These are phyloP conservation scores for Aspergillus bertholletiae DNA, from an alignment of 495 filamentous ascomycete genomes.

Conservation along the genomic window DNA sequence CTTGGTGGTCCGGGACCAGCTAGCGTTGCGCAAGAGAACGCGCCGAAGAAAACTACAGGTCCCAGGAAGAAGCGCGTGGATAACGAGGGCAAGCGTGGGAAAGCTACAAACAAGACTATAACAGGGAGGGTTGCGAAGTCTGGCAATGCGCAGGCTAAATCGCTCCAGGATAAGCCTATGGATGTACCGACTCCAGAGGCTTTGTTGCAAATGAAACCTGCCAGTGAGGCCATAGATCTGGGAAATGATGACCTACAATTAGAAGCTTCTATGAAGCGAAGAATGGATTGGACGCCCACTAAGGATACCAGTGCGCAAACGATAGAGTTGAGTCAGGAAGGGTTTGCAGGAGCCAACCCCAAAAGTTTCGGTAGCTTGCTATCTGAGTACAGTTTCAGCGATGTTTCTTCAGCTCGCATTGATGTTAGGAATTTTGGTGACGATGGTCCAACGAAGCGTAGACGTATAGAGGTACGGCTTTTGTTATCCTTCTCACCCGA, in stretches of 20 bases:
- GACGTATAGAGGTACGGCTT: conserved; percentile 37
- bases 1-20: neutral
- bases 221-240: conserved; percentile 9
- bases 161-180: conserved; percentile 11
- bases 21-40: conserved; percentile 12
- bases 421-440: conserved; percentile 9
- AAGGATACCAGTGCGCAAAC: conserved; percentile 14
- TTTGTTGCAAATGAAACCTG: neutral
- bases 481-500: neutral
- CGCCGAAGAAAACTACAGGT: conserved; percentile 14
- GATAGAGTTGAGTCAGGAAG: conserved; percentile 12
- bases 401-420: conserved; percentile 4
- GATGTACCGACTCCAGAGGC: neutral
- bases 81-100: conserved; percentile 17
- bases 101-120: conserved; percentile 30
- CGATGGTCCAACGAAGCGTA: conserved; percentile 36
- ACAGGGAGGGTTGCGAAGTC: conserved; percentile 34
- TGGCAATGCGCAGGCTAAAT: conserved; percentile 13
- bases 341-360: neutral
- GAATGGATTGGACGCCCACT: conserved; percentile 45
- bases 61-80: conserved; percentile 18
- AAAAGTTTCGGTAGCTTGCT: conserved; percentile 26
- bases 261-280: conserved; percentile 33
- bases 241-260: conserved; percentile 26
- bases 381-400: conserved; percentile 34